phyloP scores from a whole-genome alignment of 495 filamentous ascomycete species.

The Immersiella caudata region DNA sequence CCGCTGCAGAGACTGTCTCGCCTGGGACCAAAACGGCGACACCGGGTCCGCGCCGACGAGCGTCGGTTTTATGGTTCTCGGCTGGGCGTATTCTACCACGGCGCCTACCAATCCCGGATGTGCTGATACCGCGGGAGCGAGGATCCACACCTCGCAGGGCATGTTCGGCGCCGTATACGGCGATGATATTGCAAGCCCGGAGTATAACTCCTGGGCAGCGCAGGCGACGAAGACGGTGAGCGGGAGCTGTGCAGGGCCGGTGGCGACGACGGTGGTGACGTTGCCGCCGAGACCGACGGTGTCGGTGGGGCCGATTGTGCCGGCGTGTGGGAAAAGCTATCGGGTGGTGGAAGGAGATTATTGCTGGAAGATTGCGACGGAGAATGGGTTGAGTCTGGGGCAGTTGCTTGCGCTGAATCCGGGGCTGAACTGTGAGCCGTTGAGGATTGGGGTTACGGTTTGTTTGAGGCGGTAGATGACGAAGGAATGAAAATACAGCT shows the following conservation, averaged over 20 bases:
- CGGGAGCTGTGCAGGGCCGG: not conserved
- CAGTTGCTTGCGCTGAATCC: conserved; percentile 15
- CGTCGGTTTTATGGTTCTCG: conserved; percentile 24
- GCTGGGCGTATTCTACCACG: conserved; percentile 18
- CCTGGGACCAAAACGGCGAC: conserved; percentile 39
- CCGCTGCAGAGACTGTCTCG: conserved; percentile 59
- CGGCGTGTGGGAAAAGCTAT: conserved; percentile 16
- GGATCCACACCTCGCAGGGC: conserved; percentile 20
- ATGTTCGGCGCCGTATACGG: conserved; percentile 18
- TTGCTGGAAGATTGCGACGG: conserved; percentile 22
- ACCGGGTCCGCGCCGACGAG: conserved; percentile 16
- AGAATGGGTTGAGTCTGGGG: conserved; percentile 20
- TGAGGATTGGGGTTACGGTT: conserved; percentile 20
- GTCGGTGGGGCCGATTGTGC: not conserved
- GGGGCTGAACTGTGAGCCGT: conserved; percentile 19
- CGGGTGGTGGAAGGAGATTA: conserved; percentile 22
- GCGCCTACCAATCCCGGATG: conserved; percentile 4
- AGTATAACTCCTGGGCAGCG: conserved; percentile 11
- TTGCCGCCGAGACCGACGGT: conserved; percentile 10
- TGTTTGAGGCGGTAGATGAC: conserved; percentile 12
- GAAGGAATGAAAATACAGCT: not conserved
- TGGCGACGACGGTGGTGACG: conserved; percentile 2
- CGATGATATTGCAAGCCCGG: not conserved
- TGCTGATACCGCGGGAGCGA: conserved; percentile 1
- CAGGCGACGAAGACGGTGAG: conserved; percentile 2